Base-by-base conservation (phyloP, 1,139 yeast species). In the Kazachstania sp. region DNA sequence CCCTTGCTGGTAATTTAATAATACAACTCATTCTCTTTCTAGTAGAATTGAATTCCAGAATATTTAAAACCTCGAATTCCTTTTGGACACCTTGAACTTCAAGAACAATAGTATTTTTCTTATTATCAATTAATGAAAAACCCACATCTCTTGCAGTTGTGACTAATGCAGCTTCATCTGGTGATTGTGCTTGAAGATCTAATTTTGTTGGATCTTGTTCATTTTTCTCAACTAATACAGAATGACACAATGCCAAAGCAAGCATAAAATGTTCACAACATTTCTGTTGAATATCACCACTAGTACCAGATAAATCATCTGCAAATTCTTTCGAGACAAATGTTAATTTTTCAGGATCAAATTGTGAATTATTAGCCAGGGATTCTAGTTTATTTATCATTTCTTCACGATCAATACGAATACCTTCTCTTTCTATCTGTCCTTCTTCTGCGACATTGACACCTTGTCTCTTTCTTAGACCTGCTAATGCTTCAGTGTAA, bases 21-120 rank as follows among this genome's bases (percentile, higher is more conserved):
- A 92, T 86, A 13, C 92, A 88, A 73, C 96, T 86, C 97, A 90
- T 92, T 71, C 98, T 79, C 72, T 92, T 92, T 67, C 98, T 79
- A 0, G 95, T 78, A 0, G 97, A 88, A 51, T 88, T 86, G 69
- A 92, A 92, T 53, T 87, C 95, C 55, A 92, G 72, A 28, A 81
- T 77, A 56, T 86, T 84, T 51, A 92, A 71, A 47, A 90, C 70
- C 59, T 85, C 86, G 65, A 78, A 88, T 57, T 84, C 87, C 45
- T 72, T 71, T 45, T 75, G 75, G 37, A 74, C 71, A 48, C 97
- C 98, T 61, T 85, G 92, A n/a, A 85, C 76, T 49, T 83, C 79
- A 45, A 92, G 67, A 31, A 80, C 67, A 20, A 88, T 71, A 35
- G 88, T 84, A 41, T 77, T 77, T 60, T 90, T 82, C 2, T 85